Evolutionary conservation across 768 basidiomycete genomes (phyloP).

Genomic region (Amanita exitialis): DNA sequence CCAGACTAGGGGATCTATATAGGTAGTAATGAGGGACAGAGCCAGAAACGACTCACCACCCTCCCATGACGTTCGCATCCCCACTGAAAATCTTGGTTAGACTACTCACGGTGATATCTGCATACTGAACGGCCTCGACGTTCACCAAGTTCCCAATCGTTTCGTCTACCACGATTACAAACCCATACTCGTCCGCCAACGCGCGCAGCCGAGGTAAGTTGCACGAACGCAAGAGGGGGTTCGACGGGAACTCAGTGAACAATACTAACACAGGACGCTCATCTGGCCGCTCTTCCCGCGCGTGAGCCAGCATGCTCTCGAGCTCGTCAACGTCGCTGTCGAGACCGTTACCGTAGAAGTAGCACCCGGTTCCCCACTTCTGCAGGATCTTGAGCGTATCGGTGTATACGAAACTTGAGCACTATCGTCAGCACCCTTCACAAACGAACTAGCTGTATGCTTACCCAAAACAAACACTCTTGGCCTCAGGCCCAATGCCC

Average conservation of each 20-base stretch:
- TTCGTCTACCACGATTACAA: constrained; percentile 86
- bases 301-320: constrained; percentile 46
- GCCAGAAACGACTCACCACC: constrained; percentile 50
- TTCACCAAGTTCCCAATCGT: constrained; percentile 94
- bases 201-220: constrained; percentile 64
- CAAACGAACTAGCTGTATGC: constrained; percentile 14
- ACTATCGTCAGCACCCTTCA: neutral
- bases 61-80: constrained; percentile 94
- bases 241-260: constrained; percentile 93
- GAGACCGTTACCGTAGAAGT: constrained; percentile 78
- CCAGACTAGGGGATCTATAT: constrained; percentile 42
- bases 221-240: constrained; percentile 83
- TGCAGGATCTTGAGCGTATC: constrained; percentile 90
- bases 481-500: constrained; percentile 42
- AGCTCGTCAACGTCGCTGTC: constrained; percentile 69
- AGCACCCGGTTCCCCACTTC: constrained; percentile 93
- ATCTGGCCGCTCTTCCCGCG: constrained; percentile 25
- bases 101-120: constrained; percentile 87
- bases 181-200: constrained; percentile 82
- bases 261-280: constrained; percentile 65
- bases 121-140: constrained; percentile 78
- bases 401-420: constrained; percentile 78
- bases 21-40: neutral
- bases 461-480: constrained; percentile 93
- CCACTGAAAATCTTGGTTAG: constrained; percentile 94